Conservation (phyloP, 768 basidiomycete species). For the Cytidiella melzeri region DNA sequence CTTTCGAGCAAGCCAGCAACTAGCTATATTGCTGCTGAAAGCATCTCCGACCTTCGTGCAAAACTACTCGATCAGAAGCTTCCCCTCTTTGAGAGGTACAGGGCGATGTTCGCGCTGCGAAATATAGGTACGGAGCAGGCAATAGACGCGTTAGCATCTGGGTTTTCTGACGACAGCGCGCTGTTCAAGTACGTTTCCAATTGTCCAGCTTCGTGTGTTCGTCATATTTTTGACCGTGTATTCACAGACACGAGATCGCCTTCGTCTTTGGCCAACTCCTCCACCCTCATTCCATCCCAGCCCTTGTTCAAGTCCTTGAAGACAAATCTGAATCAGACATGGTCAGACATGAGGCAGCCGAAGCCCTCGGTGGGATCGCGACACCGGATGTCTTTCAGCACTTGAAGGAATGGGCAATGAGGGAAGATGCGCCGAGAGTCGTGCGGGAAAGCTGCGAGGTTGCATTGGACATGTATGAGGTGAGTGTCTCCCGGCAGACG, state of each 20-base stretch:
- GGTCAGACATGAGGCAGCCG: conserved; percentile 98
- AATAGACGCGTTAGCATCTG: conserved; percentile 85
- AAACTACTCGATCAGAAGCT: conserved; percentile 60
- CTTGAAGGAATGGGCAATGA: conserved; percentile 76
- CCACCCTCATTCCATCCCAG: conserved; percentile 82
- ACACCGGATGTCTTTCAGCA: conserved; percentile 87
- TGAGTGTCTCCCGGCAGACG: conserved; percentile 33
- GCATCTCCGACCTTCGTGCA: conserved; percentile 48
- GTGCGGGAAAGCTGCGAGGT: conserved; percentile 95
- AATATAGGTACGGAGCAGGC: conserved; percentile 86
- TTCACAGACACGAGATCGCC: conserved; percentile 87
- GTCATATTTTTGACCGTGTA: neutral
- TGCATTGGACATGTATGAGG: conserved; percentile 97
- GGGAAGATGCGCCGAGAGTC: conserved; percentile 77
- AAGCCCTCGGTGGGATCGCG: conserved; percentile 96
- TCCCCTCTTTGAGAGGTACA: conserved; percentile 87
- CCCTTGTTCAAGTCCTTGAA: conserved; percentile 73
- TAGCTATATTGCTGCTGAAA: conserved; percentile 40
- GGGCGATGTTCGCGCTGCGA: conserved; percentile 96
- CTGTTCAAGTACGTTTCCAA: conserved; percentile 75
- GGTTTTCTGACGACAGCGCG: conserved; percentile 84
- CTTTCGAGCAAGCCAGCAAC: conserved; percentile 48
- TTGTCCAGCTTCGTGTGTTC: neutral
- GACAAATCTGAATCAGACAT: conserved; percentile 78
- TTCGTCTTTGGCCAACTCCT: conserved; percentile 97